phyloP scores from a whole-genome alignment of 129 eudicot species.

The Escallonia herrerae region DNA sequence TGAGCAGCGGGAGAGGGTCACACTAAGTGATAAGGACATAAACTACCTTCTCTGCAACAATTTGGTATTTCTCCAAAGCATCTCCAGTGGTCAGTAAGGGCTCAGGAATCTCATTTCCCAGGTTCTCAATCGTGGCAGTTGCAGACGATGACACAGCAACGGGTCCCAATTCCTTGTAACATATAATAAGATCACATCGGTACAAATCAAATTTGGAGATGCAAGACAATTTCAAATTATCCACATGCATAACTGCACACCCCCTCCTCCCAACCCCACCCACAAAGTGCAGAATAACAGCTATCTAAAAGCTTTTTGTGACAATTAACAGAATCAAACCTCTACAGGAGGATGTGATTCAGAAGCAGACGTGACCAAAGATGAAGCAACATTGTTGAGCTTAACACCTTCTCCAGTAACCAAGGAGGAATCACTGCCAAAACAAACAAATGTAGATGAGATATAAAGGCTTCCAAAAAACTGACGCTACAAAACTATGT shows the following conservation, averaged over 20 bases:
- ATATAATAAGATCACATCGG: background rate
- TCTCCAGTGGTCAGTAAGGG: conserved; percentile 43
- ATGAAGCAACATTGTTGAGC: too few species aligned
- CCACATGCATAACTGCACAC: background rate
- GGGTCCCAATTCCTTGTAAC: conserved; percentile 29
- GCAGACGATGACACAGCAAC: conserved; percentile 19
- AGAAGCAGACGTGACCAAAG: too few species aligned
- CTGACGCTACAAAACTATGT: too few species aligned
- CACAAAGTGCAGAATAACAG: background rate
- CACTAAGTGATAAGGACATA: conserved; percentile 2
- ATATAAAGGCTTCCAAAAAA: background rate
- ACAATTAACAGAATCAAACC: background rate
- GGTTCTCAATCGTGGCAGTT: conserved; percentile 17
- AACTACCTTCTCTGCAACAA: conserved; percentile 42
- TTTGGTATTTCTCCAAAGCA: conserved; percentile 47
- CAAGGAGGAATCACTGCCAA: too few species aligned
- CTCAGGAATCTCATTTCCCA: conserved; percentile 26
- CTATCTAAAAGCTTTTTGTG: too few species aligned
- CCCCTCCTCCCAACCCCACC: background rate
- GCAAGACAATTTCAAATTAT: background rate
- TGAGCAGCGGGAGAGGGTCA: background rate
- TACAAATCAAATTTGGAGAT: background rate
- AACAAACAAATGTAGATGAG: background rate
- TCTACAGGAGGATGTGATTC: too few species aligned
- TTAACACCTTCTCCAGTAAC: too few species aligned